A percentile compares a stretch with the other conserved stretches of the same genome.
phyloP scores from a whole-genome alignment of 2,329 filamentous ascomycete species.

The Aureobasidium sp. region DNA sequence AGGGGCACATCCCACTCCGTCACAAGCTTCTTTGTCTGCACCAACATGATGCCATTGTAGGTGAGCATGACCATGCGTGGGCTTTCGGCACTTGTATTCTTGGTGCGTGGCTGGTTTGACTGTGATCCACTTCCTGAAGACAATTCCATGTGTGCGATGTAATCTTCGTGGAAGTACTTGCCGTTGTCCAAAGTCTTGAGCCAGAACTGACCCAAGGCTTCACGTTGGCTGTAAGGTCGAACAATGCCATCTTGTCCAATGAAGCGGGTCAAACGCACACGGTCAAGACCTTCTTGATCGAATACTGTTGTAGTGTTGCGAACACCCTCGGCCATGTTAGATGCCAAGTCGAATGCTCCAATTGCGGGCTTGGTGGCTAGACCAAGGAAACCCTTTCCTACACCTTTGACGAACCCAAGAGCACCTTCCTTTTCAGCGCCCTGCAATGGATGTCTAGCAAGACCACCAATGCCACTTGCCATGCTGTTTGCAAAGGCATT shows the following conservation, averaged over 20 bases:
- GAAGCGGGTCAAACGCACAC: conserved; percentile 87
- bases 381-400: conserved; percentile 89
- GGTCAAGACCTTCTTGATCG: conserved; percentile 87
- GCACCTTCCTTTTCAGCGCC: conserved; percentile 94
- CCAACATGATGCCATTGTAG: conserved; percentile 71
- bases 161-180: conserved; percentile 94
- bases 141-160: conserved; percentile 92
- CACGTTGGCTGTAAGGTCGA: conserved; percentile 85
- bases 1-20: conserved; percentile 95
- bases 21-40: conserved; percentile 75
- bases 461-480: conserved; percentile 85
- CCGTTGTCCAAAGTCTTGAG: conserved; percentile 97
- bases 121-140: conserved; percentile 47
- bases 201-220: conserved; percentile 96
- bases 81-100: conserved; percentile 24
- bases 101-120: conserved; percentile 17
- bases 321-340: conserved; percentile 93
- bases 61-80: conserved; percentile 62
- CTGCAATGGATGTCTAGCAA: conserved; percentile 88
- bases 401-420: conserved; percentile 91
- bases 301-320: conserved; percentile 99
- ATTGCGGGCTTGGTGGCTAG: conserved; percentile 97
- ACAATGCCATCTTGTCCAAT: conserved; percentile 90
- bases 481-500: conserved; percentile 91
- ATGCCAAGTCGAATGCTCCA: conserved; percentile 92